phyloP scores from a whole-genome alignment of 2,329 filamentous ascomycete genomes.

The Apiospora pterosperma region DNA sequence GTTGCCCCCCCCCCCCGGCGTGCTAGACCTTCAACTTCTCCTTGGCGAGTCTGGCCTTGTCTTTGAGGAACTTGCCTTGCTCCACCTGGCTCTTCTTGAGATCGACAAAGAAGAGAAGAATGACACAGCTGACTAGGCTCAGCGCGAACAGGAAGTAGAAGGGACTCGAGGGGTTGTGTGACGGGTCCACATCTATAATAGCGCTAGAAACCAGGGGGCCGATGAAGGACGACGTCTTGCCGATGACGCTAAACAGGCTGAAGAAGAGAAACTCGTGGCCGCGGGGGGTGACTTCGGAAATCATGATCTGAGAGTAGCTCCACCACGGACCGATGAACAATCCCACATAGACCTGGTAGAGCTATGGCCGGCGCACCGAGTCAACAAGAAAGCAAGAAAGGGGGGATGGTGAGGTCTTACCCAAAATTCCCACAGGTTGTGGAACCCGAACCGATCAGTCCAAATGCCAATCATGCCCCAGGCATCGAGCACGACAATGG shows the following conservation, averaged over 20 bases:
- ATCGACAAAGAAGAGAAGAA: conserved; percentile 55
- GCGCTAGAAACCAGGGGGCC: conserved; percentile 66
- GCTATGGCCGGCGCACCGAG: too few relatives aligned
- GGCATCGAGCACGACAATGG: conserved; percentile 55
- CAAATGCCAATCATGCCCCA: conserved; percentile 47
- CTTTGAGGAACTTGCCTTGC: conserved; percentile 52
- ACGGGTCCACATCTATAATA: conserved; percentile 66
- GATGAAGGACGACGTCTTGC: too few relatives aligned
- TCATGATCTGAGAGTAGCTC: too few relatives aligned
- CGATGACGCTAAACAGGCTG: too few relatives aligned
- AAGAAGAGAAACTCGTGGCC: too few relatives aligned
- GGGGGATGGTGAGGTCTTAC: too few relatives aligned
- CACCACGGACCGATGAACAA: too few relatives aligned
- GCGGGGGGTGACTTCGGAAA: too few relatives aligned
- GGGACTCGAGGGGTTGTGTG: conserved; percentile 56
- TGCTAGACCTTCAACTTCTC: background rate
- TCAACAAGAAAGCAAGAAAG: too few relatives aligned
- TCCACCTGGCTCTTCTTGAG: conserved; percentile 57
- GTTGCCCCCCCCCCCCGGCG: too few relatives aligned
- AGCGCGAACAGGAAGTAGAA: conserved; percentile 65
- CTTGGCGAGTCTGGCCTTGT: conserved; percentile 20
- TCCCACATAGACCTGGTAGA: too few relatives aligned
- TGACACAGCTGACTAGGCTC: conserved; percentile 50
- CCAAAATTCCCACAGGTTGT: conserved; percentile 44
- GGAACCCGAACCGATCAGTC: conserved; percentile 41